Conservation (phyloP, 177 flowering plant genomes). For the Telopea speciosissima region DNA sequence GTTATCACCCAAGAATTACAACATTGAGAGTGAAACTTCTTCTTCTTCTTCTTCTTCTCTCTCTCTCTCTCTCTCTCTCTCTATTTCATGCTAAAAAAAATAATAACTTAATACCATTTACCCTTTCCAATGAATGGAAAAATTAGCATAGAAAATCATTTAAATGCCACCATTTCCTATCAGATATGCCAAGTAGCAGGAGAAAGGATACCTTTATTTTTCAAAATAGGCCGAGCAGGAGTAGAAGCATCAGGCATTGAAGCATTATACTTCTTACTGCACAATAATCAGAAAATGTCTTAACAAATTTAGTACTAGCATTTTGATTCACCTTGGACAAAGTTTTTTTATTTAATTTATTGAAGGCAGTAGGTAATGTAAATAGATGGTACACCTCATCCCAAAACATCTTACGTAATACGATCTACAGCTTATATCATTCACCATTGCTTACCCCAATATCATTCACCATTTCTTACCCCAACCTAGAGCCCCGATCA, state of each 20-base stretch:
- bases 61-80: no score
- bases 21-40: neutral
- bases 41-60: no score
- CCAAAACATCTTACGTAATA: neutral
- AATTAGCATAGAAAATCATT: neutral
- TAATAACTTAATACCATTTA: no score
- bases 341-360: neutral
- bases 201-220: conserved; percentile 30
- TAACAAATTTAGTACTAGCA: conserved; percentile 6
- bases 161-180: neutral
- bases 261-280: conserved; percentile 40
- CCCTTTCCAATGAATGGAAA: neutral
- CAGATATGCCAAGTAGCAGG: conserved; percentile 1
- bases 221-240: conserved; percentile 20
- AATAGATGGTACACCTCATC: neutral
- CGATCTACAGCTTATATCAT: neutral
- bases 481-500: neutral
- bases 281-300: conserved; percentile 12
- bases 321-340: neutral
- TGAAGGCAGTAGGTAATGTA: neutral
- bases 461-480: neutral
- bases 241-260: conserved; percentile 12
- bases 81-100: no score
- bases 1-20: neutral
- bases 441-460: neutral